Evolutionary conservation across 2,329 filamentous ascomycete genomes (phyloP).

Genomic region (Cladosporium sp.): DNA sequence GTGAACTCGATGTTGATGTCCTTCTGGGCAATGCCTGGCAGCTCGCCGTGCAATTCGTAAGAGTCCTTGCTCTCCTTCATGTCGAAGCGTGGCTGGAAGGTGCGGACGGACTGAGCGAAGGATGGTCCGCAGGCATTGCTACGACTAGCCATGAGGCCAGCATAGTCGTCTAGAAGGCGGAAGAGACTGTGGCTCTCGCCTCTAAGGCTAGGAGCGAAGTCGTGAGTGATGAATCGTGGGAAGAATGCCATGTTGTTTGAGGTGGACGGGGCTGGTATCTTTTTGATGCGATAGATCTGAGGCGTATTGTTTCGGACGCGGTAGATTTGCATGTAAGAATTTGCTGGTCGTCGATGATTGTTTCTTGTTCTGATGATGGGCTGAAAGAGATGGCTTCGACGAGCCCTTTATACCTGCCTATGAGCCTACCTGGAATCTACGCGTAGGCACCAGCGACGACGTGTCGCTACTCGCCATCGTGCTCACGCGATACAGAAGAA

Average conservation of each 20-base stretch:
- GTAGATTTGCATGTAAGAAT: slow-evolving; percentile 21
- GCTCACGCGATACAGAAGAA: slow-evolving; percentile 4
- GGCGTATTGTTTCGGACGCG: slow-evolving; percentile 19
- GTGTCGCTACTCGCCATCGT: background rate
- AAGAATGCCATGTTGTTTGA: slow-evolving; percentile 35
- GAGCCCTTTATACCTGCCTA: slow-evolving; percentile 4
- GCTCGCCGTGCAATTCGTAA: slow-evolving; percentile 77
- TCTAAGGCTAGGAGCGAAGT: slow-evolving; percentile 31
- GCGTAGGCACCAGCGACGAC: background rate
- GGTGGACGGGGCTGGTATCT: slow-evolving; percentile 20
- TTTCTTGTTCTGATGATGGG: slow-evolving; percentile 7
- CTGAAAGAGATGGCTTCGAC: background rate
- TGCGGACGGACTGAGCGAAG: background rate
- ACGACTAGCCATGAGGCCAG: slow-evolving; percentile 29
- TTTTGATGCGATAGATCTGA: slow-evolving; percentile 15
- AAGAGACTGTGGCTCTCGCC: slow-evolving; percentile 25
- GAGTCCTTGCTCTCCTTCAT: slow-evolving; percentile 63
- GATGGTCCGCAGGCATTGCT: slow-evolving; percentile 13
- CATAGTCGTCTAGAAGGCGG: slow-evolving; percentile 46
- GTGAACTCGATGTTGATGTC: slow-evolving; percentile 75
- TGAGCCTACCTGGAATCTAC: slow-evolving; percentile 2
- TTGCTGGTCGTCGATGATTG: slow-evolving; percentile 5
- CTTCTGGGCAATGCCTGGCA: slow-evolving; percentile 70
- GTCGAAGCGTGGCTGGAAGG: slow-evolving; percentile 73
- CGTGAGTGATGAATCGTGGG: slow-evolving; percentile 31